Base-by-base conservation (phyloP, 352 stramenopile species). In the Peronospora tabacina region DNA sequence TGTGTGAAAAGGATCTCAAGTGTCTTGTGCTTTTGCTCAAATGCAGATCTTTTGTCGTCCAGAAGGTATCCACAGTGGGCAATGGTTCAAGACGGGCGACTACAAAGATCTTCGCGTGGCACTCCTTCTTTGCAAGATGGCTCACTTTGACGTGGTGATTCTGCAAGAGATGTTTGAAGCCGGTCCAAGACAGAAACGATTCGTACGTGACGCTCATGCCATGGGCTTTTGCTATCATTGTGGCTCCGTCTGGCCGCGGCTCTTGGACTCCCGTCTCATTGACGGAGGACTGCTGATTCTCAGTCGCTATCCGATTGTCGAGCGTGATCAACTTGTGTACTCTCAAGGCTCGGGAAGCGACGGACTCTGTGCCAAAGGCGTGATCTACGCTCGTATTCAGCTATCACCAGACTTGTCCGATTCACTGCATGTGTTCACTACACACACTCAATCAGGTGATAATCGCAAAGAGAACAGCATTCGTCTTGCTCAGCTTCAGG, bases 121-220 rank as follows among this genome's bases (percentile, higher is more conserved):
- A 35, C 67, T 87, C 28, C 54, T 91, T 38, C 68, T 87, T 17
- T 72, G 68, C 11, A 91, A 91, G 43, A 86, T 91, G 36, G 59
- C 60, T 15, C 52, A 74, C 13, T 86, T 86, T 33, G 81, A 91
- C 44, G 55, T 91, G 37, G 75, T 88, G 19, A 70, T 87, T 15
- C 55, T 91, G 2, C 55, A 88, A 68, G 78, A 90, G 62, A 87
- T 87, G 78, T 90, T 90, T 53, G 78, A 90, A 55, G 68, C 69
- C 2, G 75, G 75, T 4, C 56, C 70, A 10, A 67, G 75, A 10
- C 78, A 90, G 35, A 63, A 55, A 15, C 61, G 63, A 28, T 83
- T 90, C 34, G 53, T 87, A 36, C 71, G 56, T 1, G 61, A 78
- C 15, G 78, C 78, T 13, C 55, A 60, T 44, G 58, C 56, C 20